Percentiles rank a stretch among this genome's conserved stretches.
Conservation (phyloP, 139 green algal genomes). For the Chlamydomonas schloesseri region DNA sequence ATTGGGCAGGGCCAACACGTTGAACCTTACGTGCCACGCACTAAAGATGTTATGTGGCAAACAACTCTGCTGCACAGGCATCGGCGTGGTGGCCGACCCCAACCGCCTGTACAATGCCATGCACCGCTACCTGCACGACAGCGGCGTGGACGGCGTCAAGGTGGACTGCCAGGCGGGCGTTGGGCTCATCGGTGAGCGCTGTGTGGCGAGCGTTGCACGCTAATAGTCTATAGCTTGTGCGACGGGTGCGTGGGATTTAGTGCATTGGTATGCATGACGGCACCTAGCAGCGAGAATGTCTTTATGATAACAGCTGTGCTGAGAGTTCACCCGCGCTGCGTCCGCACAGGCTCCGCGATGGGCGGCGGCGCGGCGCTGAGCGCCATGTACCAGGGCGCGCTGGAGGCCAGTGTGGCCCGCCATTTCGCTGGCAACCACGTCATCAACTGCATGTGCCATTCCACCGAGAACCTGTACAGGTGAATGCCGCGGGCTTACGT, state of each 20-base stretch:
- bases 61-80: too few species aligned
- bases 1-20: too few species aligned
- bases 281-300: too few species aligned
- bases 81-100: conserved; percentile 81
- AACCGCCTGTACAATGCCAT: conserved; percentile 87
- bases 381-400: conserved; percentile 72
- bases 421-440: conserved; percentile 92
- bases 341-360: conserved; percentile 17
- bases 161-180: conserved; percentile 89
- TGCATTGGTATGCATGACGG: too few species aligned
- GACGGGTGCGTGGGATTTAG: too few species aligned
- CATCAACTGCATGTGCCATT: conserved; percentile 99
- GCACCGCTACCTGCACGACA: conserved; percentile 87
- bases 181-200: conserved; percentile 64
- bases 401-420: conserved; percentile 81
- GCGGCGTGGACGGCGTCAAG: conserved; percentile 95
- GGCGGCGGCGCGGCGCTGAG: conserved; percentile 46
- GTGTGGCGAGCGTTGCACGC: too few species aligned
- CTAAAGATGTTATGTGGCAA: too few species aligned
- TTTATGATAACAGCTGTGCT: too few species aligned
- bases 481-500: too few species aligned
- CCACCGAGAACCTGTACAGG: conserved; percentile 95
- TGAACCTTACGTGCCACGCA: too few species aligned
- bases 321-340: too few species aligned
- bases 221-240: too few species aligned